Base-by-base conservation (phyloP, 768 basidiomycete genomes). In the Termitomyces sp. region DNA sequence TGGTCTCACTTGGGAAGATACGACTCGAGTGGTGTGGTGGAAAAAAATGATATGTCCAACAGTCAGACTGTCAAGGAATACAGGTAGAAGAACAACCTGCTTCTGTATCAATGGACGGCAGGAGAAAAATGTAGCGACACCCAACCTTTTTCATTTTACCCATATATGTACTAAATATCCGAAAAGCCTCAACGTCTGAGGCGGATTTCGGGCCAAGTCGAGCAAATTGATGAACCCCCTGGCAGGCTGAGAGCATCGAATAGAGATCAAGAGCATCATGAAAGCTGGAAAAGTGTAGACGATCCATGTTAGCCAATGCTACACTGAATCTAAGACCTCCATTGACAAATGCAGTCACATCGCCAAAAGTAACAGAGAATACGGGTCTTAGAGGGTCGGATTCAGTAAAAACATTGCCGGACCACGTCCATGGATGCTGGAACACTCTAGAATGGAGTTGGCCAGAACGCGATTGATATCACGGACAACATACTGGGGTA, bases 351-450 rank as follows among this genome's bases (percentile, higher is more conserved):
- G 78, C 75, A 10, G 74, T 73, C 3, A 75, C 64, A 37, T 85
- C 80, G 50, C 70, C 67, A 43, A 89, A 68, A 2, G 64, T 66
- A 30, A 81, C 74, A 35, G 79, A 71, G 68, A 85, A 85, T 0
- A 85, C 61, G 7, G 68, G 68, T 54, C 82, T 75, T 27, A 73
- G 66, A 23, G 69, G 67, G 21, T 70, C 71, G 5, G 66, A 67
- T 12, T 71, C 72, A 21, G 80, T 72, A 53, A 76, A 74, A 28
- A 88, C 70, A 21, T 79, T 70, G 23, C 86, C 87, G 37, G 74
- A 70, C 88, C 88, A 89, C 59, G 75, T 82, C 81, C 81, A 89
- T 52, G 79, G 79, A 64, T 82, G 42, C 83, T 21, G 73, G 73
- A 40, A 83, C 80, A n/a, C 5, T 59, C 85, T 87, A 54, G 1